Percentiles rank a stretch among this genome's conserved stretches.
Conservation (phyloP, 2,329 filamentous ascomycete genomes). For the Fusarium aywerte region DNA sequence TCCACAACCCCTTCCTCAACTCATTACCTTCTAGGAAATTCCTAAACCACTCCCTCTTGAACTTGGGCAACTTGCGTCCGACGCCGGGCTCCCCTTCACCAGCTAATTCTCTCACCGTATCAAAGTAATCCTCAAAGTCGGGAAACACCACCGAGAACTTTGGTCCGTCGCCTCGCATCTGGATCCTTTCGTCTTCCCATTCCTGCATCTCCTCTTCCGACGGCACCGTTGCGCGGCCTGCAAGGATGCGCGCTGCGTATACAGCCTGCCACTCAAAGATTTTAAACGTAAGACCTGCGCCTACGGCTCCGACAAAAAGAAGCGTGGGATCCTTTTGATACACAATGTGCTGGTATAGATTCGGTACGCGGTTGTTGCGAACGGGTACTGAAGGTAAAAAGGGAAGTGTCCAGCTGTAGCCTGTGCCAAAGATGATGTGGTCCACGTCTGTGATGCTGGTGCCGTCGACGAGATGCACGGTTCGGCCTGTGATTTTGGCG, state of each 20-base stretch:
- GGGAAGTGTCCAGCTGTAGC: slow-evolving; percentile 72
- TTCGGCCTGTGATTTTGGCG: slow-evolving; percentile 56
- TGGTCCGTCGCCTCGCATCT: slow-evolving; percentile 64
- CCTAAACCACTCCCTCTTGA: slow-evolving; percentile 58
- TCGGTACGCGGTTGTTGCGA: slow-evolving; percentile 65
- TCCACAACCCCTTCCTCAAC: slow-evolving; percentile 68
- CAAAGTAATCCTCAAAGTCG: slow-evolving; percentile 73
- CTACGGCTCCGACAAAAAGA: slow-evolving; percentile 68
- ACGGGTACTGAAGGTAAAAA: slow-evolving; percentile 65
- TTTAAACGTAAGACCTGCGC: slow-evolving; percentile 71
- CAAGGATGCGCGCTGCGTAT: slow-evolving; percentile 66
- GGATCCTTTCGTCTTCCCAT: slow-evolving; percentile 69
- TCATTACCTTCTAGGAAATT: slow-evolving; percentile 66
- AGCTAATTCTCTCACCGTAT: slow-evolving; percentile 62
- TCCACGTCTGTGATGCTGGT: slow-evolving; percentile 65
- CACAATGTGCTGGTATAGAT: slow-evolving; percentile 68
- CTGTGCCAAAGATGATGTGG: slow-evolving; percentile 73
- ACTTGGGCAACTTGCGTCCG: slow-evolving; percentile 59
- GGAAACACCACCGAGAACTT: slow-evolving; percentile 68
- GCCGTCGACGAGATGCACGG: slow-evolving; percentile 68
- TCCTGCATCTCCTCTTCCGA: slow-evolving; percentile 57
- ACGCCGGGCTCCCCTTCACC: slow-evolving; percentile 57
- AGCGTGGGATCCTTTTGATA: slow-evolving; percentile 65
- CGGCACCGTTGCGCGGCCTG: slow-evolving; percentile 64
- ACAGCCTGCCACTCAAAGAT: slow-evolving; percentile 77